Percentiles rank a stretch among this genome's conserved stretches.
Conservation (phyloP, 371 early-diverging fungal genomes). For the Rhizomucor pusillus region DNA sequence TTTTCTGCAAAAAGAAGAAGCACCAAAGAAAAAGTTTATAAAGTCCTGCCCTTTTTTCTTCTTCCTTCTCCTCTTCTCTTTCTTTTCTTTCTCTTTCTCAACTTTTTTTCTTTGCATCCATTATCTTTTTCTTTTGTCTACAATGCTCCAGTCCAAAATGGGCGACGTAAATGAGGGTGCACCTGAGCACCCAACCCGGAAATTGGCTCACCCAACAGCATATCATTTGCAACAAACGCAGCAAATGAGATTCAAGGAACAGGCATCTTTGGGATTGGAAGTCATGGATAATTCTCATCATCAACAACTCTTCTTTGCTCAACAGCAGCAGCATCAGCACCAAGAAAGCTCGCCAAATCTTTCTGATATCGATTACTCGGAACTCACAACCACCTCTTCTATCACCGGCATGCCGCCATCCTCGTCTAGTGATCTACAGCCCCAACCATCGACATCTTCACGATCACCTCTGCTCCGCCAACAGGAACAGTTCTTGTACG, state of each 20-base stretch:
- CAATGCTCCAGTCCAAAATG: not conserved
- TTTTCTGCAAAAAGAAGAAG: too few relatives aligned
- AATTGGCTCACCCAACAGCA: conserved; percentile 16
- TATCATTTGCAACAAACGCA: conserved; percentile 26
- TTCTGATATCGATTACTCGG: conserved; percentile 18
- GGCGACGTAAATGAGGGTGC: conserved; percentile 1
- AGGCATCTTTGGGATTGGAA: conserved; percentile 6
- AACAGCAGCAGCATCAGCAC: conserved; percentile 15
- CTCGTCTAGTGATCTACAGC: conserved; percentile 5
- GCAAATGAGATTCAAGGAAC: conserved; percentile 15
- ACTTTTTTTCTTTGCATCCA: conserved; percentile 1
- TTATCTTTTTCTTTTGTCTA: conserved; percentile 5
- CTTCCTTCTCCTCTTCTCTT: not conserved
- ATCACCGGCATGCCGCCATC: conserved; percentile 5
- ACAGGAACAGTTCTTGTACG: conserved; percentile 1
- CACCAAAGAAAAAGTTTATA: not conserved
- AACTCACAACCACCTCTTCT: conserved; percentile 6
- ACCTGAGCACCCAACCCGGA: conserved; percentile 11
- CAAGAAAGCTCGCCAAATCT: conserved; percentile 19
- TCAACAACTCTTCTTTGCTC: conserved; percentile 16
- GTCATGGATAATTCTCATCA: conserved; percentile 16
- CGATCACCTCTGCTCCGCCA: conserved; percentile 5
- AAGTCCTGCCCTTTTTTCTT: not conserved
- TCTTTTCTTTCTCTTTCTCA: conserved; percentile 6
- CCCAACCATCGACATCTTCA: not conserved